Evolutionary conservation across 345 rosid species (phyloP).

Genomic region (Arabis alpina): DNA sequence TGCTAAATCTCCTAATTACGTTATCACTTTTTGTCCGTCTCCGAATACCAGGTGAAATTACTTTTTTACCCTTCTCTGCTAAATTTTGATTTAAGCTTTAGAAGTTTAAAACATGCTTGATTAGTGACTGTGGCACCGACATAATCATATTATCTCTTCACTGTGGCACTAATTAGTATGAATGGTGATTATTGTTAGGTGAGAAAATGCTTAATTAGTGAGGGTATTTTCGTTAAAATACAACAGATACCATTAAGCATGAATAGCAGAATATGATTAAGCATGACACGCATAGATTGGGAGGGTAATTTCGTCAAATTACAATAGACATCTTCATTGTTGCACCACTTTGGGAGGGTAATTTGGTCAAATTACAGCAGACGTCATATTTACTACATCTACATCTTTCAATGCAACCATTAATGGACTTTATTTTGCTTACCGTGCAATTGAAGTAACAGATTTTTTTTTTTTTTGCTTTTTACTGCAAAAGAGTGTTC

Average conservation of each 20-base stretch:
- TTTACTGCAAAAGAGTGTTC: constrained; percentile 16
- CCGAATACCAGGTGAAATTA: constrained; percentile 69
- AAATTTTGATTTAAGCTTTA: too few relatives aligned
- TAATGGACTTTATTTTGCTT: constrained; percentile 18
- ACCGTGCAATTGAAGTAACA: constrained; percentile 26
- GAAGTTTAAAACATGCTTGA: too few relatives aligned
- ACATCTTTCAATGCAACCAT: constrained; percentile 14
- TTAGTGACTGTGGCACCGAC: too few relatives aligned
- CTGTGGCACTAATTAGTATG: not conserved
- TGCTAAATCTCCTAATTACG: constrained; percentile 64
- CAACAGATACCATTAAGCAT: too few relatives aligned
- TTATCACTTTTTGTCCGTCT: constrained; percentile 87
- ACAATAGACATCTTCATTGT: not conserved
- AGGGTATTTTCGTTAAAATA: constrained; percentile 8
- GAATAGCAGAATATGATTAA: too few relatives aligned
- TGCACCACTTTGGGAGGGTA: not conserved
- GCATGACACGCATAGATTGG: too few relatives aligned
- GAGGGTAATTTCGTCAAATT: constrained; percentile 10
- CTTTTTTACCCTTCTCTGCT: not conserved
- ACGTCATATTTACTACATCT: constrained; percentile 14
- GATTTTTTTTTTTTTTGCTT: constrained; percentile 18
- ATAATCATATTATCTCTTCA: too few relatives aligned
- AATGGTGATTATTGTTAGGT: too few relatives aligned
- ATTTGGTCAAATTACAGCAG: not conserved
- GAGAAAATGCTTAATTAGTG: not conserved